Percentiles rank a stretch among this genome's conserved stretches.
phyloP scores from a whole-genome alignment of 345 rosid genomes.

The Salix suchowensis region DNA sequence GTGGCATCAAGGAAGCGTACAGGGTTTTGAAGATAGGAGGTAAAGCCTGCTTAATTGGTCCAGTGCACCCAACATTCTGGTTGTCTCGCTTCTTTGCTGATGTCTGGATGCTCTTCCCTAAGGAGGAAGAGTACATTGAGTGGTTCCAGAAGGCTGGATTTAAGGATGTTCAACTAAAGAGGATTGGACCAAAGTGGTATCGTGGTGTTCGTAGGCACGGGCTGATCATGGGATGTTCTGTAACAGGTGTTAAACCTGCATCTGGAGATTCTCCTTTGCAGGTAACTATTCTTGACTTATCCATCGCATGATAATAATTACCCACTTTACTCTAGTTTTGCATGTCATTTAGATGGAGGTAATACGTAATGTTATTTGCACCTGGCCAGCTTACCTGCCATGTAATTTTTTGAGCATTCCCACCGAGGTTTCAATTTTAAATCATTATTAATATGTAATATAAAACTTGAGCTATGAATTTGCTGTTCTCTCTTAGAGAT shows the following conservation, averaged over 20 bases:
- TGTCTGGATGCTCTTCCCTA: constrained; percentile 98
- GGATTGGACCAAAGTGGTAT: constrained; percentile 99
- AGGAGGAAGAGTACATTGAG: constrained; percentile 97
- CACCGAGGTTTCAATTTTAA: background rate
- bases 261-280: constrained; percentile 97
- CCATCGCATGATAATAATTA: background rate
- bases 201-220: constrained; percentile 98
- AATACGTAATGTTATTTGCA: background rate
- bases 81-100: constrained; percentile 96
- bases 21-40: constrained; percentile 90
- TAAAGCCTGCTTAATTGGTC: constrained; percentile 90
- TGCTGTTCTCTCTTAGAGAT: background rate
- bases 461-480: background rate
- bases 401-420: background rate
- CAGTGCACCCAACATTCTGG: constrained; percentile 96
- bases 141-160: constrained; percentile 96
- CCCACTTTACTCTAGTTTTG: background rate
- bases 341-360: background rate
- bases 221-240: constrained; percentile 96
- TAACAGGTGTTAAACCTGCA: constrained; percentile 89
- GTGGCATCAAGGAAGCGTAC: constrained; percentile 96
- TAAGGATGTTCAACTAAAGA: constrained; percentile 78
- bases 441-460: background rate
- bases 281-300: constrained; percentile 39
- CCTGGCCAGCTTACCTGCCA: background rate